phyloP scores from a whole-genome alignment of 1,284 basidiomycete species.

The Phaffia rhodozyma region DNA sequence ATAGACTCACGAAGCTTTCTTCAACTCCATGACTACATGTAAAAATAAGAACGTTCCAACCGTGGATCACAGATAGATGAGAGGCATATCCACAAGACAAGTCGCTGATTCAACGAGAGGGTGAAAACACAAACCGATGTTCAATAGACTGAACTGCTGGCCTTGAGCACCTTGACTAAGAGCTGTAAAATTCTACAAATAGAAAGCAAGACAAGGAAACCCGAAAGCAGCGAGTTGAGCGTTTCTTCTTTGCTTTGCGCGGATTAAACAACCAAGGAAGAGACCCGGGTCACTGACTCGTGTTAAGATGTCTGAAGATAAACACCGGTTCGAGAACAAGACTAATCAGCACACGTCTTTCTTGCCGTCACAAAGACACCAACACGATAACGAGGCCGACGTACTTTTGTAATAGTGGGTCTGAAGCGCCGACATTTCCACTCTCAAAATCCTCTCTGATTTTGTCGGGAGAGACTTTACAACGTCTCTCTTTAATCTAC shows the following conservation, averaged over 20 bases:
- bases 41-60: conserved; percentile 4
- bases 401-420: conserved; percentile 92
- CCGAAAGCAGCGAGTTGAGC: not conserved
- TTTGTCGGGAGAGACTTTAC: conserved; percentile 93
- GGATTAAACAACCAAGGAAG: not conserved
- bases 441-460: conserved; percentile 92
- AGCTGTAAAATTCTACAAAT: conserved; percentile 71
- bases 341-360: too few relatives aligned
- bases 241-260: too few relatives aligned
- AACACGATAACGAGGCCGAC: conserved; percentile 9
- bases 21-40: conserved; percentile 72
- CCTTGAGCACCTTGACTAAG: conserved; percentile 75
- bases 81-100: not conserved
- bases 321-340: too few relatives aligned
- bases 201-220: not conserved
- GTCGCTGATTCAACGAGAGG: not conserved
- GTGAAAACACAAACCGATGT: conserved; percentile 55
- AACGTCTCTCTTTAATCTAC: conserved; percentile 94
- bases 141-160: conserved; percentile 78
- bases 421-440: conserved; percentile 95
- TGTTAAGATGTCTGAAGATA: too few relatives aligned
- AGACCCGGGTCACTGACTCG: not conserved
- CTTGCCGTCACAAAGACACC: too few relatives aligned
- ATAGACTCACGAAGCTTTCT: conserved; percentile 64
- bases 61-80: too few relatives aligned